Conservation (phyloP, 2,329 filamentous ascomycete genomes). For the Colletotrichum tropicale region DNA sequence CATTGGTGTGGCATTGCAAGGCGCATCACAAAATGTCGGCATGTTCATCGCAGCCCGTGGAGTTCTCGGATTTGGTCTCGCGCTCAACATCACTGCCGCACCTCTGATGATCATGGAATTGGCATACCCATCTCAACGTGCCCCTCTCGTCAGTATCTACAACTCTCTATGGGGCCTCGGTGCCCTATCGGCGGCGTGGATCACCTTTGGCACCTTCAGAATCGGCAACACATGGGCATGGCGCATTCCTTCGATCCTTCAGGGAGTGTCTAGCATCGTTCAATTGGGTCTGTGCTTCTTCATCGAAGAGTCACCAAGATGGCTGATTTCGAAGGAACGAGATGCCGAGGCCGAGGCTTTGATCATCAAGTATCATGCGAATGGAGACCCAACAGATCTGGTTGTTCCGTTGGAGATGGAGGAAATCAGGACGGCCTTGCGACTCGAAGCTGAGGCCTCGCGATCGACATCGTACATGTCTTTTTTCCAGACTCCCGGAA, state of each 20-base stretch:
- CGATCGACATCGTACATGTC: slow-evolving; percentile 21
- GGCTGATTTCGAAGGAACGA: slow-evolving; percentile 32
- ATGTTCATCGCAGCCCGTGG: slow-evolving; percentile 47
- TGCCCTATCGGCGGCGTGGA: slow-evolving; percentile 22
- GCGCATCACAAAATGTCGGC: slow-evolving; percentile 45
- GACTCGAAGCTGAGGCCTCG: slow-evolving; percentile 14
- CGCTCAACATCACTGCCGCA: slow-evolving; percentile 27
- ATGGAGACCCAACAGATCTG: slow-evolving; percentile 51
- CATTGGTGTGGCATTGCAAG: slow-evolving; percentile 44
- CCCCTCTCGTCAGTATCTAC: slow-evolving; percentile 9
- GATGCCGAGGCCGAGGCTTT: slow-evolving; percentile 34
- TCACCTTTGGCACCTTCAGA: slow-evolving; percentile 19
- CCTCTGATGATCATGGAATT: slow-evolving; percentile 17
- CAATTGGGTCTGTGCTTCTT: slow-evolving; percentile 14
- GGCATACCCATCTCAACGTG: slow-evolving; percentile 9
- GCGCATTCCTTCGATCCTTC: slow-evolving; percentile 11
- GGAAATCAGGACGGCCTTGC: slow-evolving; percentile 18
- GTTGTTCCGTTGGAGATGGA: slow-evolving; percentile 45
- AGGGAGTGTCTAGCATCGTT: slow-evolving; percentile 2
- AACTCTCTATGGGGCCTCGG: slow-evolving; percentile 18
- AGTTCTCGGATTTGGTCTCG: slow-evolving; percentile 44
- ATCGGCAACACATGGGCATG: slow-evolving; percentile 15
- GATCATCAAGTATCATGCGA: slow-evolving; percentile 50
- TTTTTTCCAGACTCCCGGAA: slow-evolving; percentile 23
- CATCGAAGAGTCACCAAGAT: slow-evolving; percentile 37